These are phyloP conservation scores for Alternaria viburni DNA, from an alignment of 2,329 filamentous ascomycete species.

Conservation along the genomic window DNA sequence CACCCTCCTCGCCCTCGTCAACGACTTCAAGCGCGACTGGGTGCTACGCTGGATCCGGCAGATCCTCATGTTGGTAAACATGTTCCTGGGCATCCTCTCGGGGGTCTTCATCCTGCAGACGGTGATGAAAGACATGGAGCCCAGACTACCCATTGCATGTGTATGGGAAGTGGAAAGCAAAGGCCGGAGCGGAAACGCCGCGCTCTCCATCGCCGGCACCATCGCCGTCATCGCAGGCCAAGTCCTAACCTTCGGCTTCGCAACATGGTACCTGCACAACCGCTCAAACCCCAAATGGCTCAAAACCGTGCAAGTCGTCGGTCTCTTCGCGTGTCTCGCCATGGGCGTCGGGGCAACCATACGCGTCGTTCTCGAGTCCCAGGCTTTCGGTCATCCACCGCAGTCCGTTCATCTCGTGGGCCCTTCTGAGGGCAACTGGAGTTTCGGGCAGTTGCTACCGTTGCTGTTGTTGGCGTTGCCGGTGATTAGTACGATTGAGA, in stretches of 20 bases:
- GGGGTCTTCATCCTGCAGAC: conserved; percentile 64
- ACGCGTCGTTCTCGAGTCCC: conserved; percentile 63
- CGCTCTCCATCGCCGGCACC: conserved; percentile 63
- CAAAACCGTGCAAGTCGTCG: conserved; percentile 60
- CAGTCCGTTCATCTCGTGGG: conserved; percentile 56
- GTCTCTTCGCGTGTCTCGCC: conserved; percentile 58
- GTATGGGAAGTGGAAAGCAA: conserved; percentile 60
- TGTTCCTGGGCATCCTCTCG: conserved; percentile 63
- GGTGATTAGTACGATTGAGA: conserved; percentile 65
- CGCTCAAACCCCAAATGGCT: conserved; percentile 60
- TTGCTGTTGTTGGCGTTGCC: conserved; percentile 66
- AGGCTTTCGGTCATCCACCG: conserved; percentile 65
- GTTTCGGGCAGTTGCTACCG: conserved; percentile 68
- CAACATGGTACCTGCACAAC: conserved; percentile 70
- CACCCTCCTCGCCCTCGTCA: conserved; percentile 68
- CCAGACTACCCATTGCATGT: conserved; percentile 66
- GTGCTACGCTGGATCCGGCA: conserved; percentile 71
- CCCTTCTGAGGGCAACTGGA: conserved; percentile 63
- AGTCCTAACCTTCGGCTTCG: conserved; percentile 63
- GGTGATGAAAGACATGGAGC: conserved; percentile 59
- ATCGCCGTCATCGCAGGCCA: conserved; percentile 67
- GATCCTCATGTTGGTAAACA: conserved; percentile 69
- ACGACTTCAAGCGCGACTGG: conserved; percentile 71
- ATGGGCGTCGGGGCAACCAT: conserved; percentile 66
- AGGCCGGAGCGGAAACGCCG: conserved; percentile 49